Conservation (phyloP, 345 rosid genomes). For the Dipteronia dyeriana region DNA sequence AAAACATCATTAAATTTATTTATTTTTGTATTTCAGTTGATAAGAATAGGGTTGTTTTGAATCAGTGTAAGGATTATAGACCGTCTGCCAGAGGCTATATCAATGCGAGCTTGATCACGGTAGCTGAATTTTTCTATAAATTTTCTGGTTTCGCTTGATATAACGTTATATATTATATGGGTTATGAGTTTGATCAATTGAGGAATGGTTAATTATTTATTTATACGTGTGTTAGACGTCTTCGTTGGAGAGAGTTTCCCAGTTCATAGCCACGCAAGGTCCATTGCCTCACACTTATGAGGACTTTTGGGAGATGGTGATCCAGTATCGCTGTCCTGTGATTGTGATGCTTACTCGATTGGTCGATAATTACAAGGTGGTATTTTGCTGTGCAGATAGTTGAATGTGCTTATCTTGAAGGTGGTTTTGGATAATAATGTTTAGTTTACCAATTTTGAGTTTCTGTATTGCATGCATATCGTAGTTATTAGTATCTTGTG, state of each 20-base stretch:
- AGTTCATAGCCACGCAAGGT: conserved; percentile 92
- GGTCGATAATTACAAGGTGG: conserved; percentile 76
- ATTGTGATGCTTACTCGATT: conserved; percentile 89
- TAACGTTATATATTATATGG: neutral
- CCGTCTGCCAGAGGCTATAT: conserved; percentile 71
- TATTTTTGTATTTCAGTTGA: conserved; percentile 54
- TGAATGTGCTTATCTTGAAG: neutral
- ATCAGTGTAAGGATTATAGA: conserved; percentile 64
- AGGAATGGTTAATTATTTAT: conserved; percentile 9
- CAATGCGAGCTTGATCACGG: conserved; percentile 83
- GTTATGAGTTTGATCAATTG: neutral
- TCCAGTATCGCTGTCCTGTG: conserved; percentile 74
- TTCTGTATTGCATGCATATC: no score
- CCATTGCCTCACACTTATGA: conserved; percentile 73
- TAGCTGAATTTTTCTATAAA: conserved; percentile 21
- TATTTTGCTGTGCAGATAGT: conserved; percentile 26
- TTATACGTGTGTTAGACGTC: conserved; percentile 49
- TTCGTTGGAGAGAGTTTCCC: conserved; percentile 56
- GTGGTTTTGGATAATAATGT: neutral
- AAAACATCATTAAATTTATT: neutral
- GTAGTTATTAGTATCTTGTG: neutral
- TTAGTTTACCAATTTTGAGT: no score
- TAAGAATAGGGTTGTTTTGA: conserved; percentile 65
- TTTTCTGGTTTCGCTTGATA: neutral
- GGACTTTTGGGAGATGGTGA: conserved; percentile 96